Percentiles rank a stretch among this genome's conserved stretches.
These are phyloP conservation scores for Venturia nashicola DNA, from an alignment of 2,329 filamentous ascomycete species.

Conservation along the genomic window DNA sequence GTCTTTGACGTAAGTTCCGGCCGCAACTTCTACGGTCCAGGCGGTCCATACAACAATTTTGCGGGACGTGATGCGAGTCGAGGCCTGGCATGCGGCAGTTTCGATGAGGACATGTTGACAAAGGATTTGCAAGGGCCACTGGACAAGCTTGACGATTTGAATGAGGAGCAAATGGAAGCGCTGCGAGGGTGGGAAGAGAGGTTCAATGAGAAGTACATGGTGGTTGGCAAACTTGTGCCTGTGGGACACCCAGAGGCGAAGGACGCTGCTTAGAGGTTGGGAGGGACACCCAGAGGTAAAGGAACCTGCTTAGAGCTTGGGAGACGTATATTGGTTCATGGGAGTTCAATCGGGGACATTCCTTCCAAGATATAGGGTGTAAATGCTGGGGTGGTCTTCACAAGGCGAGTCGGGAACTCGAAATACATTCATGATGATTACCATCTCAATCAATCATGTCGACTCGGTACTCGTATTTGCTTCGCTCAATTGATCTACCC, in stretches of 20 bases:
- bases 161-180: slow-evolving; percentile 66
- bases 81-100: slow-evolving; percentile 80
- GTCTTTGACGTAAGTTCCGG: slow-evolving; percentile 85
- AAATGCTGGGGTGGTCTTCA: too few species aligned
- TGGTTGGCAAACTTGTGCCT: slow-evolving; percentile 78
- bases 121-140: slow-evolving; percentile 76
- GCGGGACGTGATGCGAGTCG: slow-evolving; percentile 83
- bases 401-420: too few species aligned
- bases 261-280: slow-evolving; percentile 22
- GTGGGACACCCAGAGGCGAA: slow-evolving; percentile 43
- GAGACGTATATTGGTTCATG: too few species aligned
- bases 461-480: too few species aligned
- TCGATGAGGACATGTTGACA: slow-evolving; percentile 91
- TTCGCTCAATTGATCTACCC: too few species aligned
- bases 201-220: slow-evolving; percentile 85
- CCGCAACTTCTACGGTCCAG: slow-evolving; percentile 90
- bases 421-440: too few species aligned
- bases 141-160: slow-evolving; percentile 62
- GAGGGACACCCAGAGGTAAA: slow-evolving; percentile 41
- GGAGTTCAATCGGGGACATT: too few species aligned
- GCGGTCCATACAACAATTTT: slow-evolving; percentile 92
- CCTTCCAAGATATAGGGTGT: too few species aligned
- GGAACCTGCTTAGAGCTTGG: slow-evolving; percentile 17
- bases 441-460: too few species aligned
- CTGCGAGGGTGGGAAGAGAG: slow-evolving; percentile 85